Evolutionary conservation across 805 yeast species (phyloP).

Genomic region (Yamadazyma insecticola): DNA sequence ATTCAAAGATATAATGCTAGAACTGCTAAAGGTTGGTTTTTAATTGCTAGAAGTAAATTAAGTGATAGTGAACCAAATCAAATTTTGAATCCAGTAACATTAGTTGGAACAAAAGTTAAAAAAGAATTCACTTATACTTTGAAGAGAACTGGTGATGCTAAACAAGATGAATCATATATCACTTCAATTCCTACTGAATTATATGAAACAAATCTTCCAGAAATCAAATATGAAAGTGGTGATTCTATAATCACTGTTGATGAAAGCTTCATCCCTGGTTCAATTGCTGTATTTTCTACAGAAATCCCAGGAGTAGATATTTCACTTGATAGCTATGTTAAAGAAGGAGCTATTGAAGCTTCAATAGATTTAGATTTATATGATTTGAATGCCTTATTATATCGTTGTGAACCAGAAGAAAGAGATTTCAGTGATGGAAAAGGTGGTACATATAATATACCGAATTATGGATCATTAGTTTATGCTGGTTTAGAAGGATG

Average conservation of each 20-base stretch:
- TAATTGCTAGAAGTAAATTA: conserved; percentile 85
- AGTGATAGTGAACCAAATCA: conserved; percentile 41
- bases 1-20: conserved; percentile 80
- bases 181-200: conserved; percentile 66
- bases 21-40: conserved; percentile 83
- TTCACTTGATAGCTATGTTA: conserved; percentile 60
- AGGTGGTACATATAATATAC: conserved; percentile 72
- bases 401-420: conserved; percentile 83
- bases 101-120: conserved; percentile 58
- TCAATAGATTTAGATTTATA: conserved; percentile 54
- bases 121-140: conserved; percentile 57
- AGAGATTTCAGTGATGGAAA: conserved; percentile 69
- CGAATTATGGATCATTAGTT: conserved; percentile 65
- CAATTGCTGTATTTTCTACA: conserved; percentile 80
- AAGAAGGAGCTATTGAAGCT: conserved; percentile 74
- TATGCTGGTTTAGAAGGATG: conserved; percentile 96
- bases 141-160: conserved; percentile 46
- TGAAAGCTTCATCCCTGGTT: conserved; percentile 75
- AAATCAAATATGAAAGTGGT: conserved; percentile 39
- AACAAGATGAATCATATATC: conserved; percentile 37
- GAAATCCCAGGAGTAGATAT: conserved; percentile 61
- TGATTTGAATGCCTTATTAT: conserved; percentile 73
- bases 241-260: conserved; percentile 57
- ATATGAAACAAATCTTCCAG: conserved; percentile 47
- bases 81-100: conserved; percentile 49